Percentiles rank a stretch among this genome's conserved stretches.
Conservation (phyloP, 352 stramenopile species). For the Pythium diclinum region DNA sequence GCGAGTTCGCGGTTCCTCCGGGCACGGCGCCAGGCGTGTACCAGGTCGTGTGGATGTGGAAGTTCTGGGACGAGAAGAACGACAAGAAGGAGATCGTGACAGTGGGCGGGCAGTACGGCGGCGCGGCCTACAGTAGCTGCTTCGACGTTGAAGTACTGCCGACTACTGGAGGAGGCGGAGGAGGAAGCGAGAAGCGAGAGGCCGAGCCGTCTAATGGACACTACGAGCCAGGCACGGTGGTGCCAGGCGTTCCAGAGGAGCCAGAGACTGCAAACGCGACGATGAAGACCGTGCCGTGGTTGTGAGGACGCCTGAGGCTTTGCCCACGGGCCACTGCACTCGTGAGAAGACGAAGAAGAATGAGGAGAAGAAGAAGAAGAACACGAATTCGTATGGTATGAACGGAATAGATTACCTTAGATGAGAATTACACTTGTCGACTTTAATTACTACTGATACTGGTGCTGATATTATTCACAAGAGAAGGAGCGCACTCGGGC, state of each 20-base stretch:
- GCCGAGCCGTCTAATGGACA: background rate
- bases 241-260: background rate
- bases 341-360: background rate
- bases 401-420: conserved; percentile 28
- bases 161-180: background rate
- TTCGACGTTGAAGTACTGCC: conserved; percentile 48
- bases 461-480: conserved; percentile 32
- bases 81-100: conserved; percentile 40
- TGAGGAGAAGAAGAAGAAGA: background rate
- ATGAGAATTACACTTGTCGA: conserved; percentile 23
- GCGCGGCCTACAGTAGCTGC: conserved; percentile 55
- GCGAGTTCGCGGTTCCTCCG: conserved; percentile 33
- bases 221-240: conserved; percentile 10
- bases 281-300: background rate
- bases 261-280: background rate
- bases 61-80: conserved; percentile 49
- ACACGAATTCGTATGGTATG: background rate
- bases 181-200: background rate
- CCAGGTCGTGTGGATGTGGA: conserved; percentile 67
- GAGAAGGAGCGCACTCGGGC: conserved; percentile 5
- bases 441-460: conserved; percentile 38
- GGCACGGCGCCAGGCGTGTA: conserved; percentile 43
- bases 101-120: conserved; percentile 41
- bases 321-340: background rate
- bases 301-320: background rate